A percentile compares a stretch with the other conserved stretches of the same genome.
Conservation (phyloP, 495 filamentous ascomycete species). For the Hypoxylon lenormandii region DNA sequence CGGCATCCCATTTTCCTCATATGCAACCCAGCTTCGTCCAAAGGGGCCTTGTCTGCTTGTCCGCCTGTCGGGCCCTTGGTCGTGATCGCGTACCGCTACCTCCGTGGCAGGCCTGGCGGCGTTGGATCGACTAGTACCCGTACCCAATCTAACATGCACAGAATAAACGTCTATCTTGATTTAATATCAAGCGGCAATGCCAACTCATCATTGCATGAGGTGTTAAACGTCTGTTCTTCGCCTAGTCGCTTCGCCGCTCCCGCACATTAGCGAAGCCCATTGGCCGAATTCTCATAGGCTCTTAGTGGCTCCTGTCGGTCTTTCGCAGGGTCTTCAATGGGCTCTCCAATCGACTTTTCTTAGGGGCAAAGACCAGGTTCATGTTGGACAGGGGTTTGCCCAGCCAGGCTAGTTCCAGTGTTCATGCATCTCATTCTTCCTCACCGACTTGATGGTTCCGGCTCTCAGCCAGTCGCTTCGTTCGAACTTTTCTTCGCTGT, state of each 20-base stretch:
- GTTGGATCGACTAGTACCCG: conserved; percentile 48
- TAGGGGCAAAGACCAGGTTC: conserved; percentile 59
- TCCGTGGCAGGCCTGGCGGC: conserved; percentile 30
- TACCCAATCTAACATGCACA: conserved; percentile 62
- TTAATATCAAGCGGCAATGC: conserved; percentile 79
- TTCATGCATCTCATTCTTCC: conserved; percentile 69
- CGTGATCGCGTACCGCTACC: conserved; percentile 41
- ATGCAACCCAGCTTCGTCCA: conserved; percentile 45
- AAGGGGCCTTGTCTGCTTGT: background rate
- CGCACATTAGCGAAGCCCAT: conserved; percentile 37
- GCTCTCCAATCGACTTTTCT: conserved; percentile 48
- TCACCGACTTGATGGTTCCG: conserved; percentile 71
- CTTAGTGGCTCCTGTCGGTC: conserved; percentile 52
- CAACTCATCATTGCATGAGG: conserved; percentile 90
- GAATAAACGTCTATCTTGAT: conserved; percentile 66
- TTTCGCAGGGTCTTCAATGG: conserved; percentile 43
- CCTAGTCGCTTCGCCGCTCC: conserved; percentile 60
- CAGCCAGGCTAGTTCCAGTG: conserved; percentile 59
- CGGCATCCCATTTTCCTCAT: conserved; percentile 48
- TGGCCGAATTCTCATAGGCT: conserved; percentile 45
- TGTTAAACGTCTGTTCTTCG: conserved; percentile 67
- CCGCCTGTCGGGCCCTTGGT: conserved; percentile 34
- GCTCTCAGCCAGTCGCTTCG: conserved; percentile 60
- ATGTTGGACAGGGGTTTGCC: conserved; percentile 49
- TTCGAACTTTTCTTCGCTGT: conserved; percentile 16